Percentiles rank a stretch among this genome's conserved stretches.
These are phyloP conservation scores for Thelonectria discophora DNA, from an alignment of 2,329 filamentous ascomycete species.

Conservation along the genomic window DNA sequence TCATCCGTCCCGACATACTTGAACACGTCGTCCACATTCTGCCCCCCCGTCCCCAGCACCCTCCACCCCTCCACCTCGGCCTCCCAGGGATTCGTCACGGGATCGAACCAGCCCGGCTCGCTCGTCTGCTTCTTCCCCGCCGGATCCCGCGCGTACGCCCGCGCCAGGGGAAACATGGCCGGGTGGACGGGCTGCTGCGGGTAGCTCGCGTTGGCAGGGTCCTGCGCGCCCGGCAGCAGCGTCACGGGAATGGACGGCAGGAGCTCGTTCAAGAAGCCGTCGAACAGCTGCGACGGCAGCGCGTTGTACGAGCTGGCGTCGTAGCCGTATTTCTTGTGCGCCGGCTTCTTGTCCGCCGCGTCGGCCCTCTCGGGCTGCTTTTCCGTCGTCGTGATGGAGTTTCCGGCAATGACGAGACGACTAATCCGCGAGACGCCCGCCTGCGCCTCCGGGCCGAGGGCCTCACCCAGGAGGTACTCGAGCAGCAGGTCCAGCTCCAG, in stretches of 20 bases:
- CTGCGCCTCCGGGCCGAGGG: conserved; percentile 68
- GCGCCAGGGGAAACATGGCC: conserved; percentile 84
- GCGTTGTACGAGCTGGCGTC: conserved; percentile 90
- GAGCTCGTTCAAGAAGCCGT: conserved; percentile 81
- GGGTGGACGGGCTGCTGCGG: conserved; percentile 94
- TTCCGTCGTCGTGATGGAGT: conserved; percentile 78
- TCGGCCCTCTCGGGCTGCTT: conserved; percentile 44
- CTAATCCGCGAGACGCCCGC: conserved; percentile 73
- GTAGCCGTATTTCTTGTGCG: conserved; percentile 89
- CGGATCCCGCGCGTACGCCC: conserved; percentile 69
- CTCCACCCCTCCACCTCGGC: conserved; percentile 91
- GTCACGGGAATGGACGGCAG: conserved; percentile 90
- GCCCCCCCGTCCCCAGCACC: conserved; percentile 85
- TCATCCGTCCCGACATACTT: conserved; percentile 86
- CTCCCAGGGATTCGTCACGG: conserved; percentile 92
- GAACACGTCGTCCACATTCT: conserved; percentile 93
- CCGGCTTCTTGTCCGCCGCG: conserved; percentile 57
- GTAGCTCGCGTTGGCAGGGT: conserved; percentile 88
- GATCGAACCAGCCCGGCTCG: conserved; percentile 80
- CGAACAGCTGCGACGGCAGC: conserved; percentile 82
- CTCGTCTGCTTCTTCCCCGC: conserved; percentile 40
- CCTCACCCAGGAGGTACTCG: conserved; percentile 89
- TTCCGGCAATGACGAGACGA: conserved; percentile 89
- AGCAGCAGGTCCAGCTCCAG: conserved; percentile 79
- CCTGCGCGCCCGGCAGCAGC: conserved; percentile 81